Conservation (phyloP, 768 basidiomycete genomes). For the Rhodosporidiobolus sp. region DNA sequence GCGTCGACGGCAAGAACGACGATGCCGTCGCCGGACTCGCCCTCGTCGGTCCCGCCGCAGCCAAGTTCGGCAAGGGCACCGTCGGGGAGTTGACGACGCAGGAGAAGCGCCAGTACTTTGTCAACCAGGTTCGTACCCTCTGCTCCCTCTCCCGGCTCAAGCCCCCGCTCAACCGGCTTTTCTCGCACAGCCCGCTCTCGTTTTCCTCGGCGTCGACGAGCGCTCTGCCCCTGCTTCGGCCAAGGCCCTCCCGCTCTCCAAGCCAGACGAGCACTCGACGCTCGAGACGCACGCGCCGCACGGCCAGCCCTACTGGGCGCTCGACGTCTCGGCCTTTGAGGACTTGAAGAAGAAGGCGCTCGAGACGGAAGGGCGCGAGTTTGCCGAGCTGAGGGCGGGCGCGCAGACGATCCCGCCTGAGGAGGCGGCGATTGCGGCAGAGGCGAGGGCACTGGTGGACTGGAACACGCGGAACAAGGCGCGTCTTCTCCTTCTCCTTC, state of each 20-base stretch:
- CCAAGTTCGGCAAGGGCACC: constrained; percentile 4
- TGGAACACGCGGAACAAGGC: constrained; percentile 91
- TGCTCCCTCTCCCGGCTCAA: not conserved
- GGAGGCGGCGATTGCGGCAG: constrained; percentile 71
- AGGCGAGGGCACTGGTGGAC: constrained; percentile 76
- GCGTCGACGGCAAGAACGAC: constrained; percentile 69
- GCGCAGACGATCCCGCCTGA: constrained; percentile 58
- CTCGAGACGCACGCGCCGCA: constrained; percentile 57
- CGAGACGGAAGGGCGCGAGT: constrained; percentile 53
- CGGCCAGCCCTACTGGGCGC: constrained; percentile 80
- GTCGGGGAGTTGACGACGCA: constrained; percentile 7
- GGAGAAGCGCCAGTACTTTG: constrained; percentile 20
- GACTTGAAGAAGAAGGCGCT: constrained; percentile 31
- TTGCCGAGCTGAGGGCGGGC: constrained; percentile 67
- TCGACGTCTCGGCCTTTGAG: constrained; percentile 62
- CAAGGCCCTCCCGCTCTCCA: constrained; percentile 53
- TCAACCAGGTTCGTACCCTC: constrained; percentile 24
- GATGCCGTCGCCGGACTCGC: constrained; percentile 53
- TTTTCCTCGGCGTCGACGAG: constrained; percentile 79
- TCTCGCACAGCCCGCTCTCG: constrained; percentile 51
- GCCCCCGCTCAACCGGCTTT: not conserved
- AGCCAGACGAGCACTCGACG: constrained; percentile 53
- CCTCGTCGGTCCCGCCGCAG: constrained; percentile 29
- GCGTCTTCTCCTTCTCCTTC: constrained; percentile 29
- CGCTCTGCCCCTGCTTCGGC: constrained; percentile 50